phyloP scores from a whole-genome alignment of 2,329 filamentous ascomycete genomes.

The Exutisphaerella laricina region DNA sequence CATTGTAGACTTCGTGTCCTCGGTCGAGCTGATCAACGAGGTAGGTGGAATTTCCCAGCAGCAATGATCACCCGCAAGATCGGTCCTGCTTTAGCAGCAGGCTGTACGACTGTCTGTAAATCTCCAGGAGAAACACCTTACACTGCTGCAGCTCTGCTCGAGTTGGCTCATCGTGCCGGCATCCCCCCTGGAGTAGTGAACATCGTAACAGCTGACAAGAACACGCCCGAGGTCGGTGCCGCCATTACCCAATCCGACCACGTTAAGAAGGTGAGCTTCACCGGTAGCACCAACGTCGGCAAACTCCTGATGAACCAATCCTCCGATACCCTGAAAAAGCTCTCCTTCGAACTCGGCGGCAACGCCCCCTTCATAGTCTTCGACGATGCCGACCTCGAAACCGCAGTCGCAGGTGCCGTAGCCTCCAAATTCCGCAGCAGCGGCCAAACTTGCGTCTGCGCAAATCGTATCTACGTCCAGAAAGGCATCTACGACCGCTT shows the following conservation, averaged over 20 bases:
- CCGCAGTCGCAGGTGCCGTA: conserved; percentile 67
- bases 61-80: conserved; percentile 47
- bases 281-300: conserved; percentile 63
- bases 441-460: conserved; percentile 85
- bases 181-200: conserved; percentile 90
- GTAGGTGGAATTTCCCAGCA: conserved; percentile 66
- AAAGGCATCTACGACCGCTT: conserved; percentile 72
- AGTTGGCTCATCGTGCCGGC: conserved; percentile 79
- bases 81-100: conserved; percentile 73
- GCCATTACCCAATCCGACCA: conserved; percentile 68
- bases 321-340: conserved; percentile 74
- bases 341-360: conserved; percentile 86
- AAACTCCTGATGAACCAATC: conserved; percentile 86
- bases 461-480: conserved; percentile 76
- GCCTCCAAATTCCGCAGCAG: conserved; percentile 88
- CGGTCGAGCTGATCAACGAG: conserved; percentile 1
- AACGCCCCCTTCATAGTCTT: conserved; percentile 97
- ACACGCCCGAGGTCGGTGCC: conserved; percentile 74
- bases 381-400: conserved; percentile 81
- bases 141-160: conserved; percentile 79
- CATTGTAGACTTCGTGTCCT: not conserved
- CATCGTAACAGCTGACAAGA: conserved; percentile 71
- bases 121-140: conserved; percentile 89
- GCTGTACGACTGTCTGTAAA: conserved; percentile 90
- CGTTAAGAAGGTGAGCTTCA: conserved; percentile 86